Evolutionary conservation across 176 grass and related monocot genomes (phyloP).

Genomic region (Oryza meyeriana): DNA sequence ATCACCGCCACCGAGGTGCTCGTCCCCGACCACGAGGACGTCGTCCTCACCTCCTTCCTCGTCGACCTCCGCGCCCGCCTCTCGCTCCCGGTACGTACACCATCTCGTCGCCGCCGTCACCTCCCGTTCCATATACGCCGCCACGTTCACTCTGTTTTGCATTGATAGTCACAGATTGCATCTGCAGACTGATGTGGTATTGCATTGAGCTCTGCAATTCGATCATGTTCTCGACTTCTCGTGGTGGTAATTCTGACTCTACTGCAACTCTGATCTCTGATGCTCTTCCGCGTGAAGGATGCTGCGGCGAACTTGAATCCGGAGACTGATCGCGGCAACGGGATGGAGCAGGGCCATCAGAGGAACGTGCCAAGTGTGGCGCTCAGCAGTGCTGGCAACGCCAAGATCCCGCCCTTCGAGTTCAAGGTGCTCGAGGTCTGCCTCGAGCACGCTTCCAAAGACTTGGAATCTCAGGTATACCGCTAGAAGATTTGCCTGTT

Average conservation of each 20-base stretch:
- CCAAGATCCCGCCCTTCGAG: slow-evolving; percentile 55
- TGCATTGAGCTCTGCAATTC: neutral
- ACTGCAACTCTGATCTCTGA: no score
- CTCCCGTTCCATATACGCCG: neutral
- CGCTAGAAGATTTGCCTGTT: neutral
- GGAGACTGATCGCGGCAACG: slow-evolving; percentile 3
- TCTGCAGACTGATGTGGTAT: neutral
- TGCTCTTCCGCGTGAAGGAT: slow-evolving; percentile 17
- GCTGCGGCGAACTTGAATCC: neutral
- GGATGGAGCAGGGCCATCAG: neutral
- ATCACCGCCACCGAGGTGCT: slow-evolving; percentile 77
- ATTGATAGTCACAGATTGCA: neutral
- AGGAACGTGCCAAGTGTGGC: neutral
- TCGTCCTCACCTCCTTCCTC: slow-evolving; percentile 45
- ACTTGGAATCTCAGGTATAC: slow-evolving; percentile 57
- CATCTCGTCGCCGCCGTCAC: neutral
- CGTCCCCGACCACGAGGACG: slow-evolving; percentile 52
- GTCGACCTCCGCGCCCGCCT: slow-evolving; percentile 56
- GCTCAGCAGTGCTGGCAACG: slow-evolving; percentile 11
- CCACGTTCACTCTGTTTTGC: neutral
- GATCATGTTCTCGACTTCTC: neutral
- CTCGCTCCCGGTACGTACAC: slow-evolving; percentile 39
- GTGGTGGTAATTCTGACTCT: neutral
- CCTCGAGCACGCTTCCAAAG: slow-evolving; percentile 59
- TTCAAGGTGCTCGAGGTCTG: slow-evolving; percentile 76